Evolutionary conservation across 2,329 filamentous ascomycete species (phyloP).

Genomic region (Aspergillus terreus): DNA sequence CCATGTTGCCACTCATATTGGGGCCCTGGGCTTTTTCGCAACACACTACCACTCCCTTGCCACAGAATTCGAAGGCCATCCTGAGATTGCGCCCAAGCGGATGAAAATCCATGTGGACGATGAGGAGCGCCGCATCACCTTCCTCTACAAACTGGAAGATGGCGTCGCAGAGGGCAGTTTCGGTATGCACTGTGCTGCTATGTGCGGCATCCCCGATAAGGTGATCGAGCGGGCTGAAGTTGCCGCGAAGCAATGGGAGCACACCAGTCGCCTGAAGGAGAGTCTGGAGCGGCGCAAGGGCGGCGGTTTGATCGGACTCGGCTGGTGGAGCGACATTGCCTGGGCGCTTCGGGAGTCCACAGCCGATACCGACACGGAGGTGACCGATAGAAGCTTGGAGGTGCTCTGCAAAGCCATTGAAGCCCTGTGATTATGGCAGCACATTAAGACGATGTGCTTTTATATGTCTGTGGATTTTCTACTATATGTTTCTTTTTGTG

Average conservation of each 20-base stretch:
- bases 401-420: slow-evolving; percentile 57
- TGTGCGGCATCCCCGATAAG: slow-evolving; percentile 86
- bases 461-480: not conserved
- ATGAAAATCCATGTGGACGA: slow-evolving; percentile 97
- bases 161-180: slow-evolving; percentile 96
- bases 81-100: slow-evolving; percentile 77
- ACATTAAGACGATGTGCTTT: not conserved
- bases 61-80: slow-evolving; percentile 83
- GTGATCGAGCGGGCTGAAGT: slow-evolving; percentile 84
- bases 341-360: slow-evolving; percentile 63
- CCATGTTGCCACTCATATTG: slow-evolving; percentile 87
- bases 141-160: slow-evolving; percentile 88
- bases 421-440: slow-evolving; percentile 38
- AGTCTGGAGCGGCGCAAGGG: slow-evolving; percentile 76
- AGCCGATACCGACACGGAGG: slow-evolving; percentile 12
- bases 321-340: slow-evolving; percentile 81
- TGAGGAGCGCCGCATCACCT: slow-evolving; percentile 79
- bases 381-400: slow-evolving; percentile 52
- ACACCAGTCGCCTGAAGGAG: slow-evolving; percentile 85
- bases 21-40: slow-evolving; percentile 92
- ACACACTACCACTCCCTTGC: slow-evolving; percentile 96
- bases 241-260: slow-evolving; percentile 90
- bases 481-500: not conserved
- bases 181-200: slow-evolving; percentile 97
- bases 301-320: slow-evolving; percentile 77